Evolutionary conservation across 768 basidiomycete species (phyloP).

Genomic region (Boletus rubropictus): DNA sequence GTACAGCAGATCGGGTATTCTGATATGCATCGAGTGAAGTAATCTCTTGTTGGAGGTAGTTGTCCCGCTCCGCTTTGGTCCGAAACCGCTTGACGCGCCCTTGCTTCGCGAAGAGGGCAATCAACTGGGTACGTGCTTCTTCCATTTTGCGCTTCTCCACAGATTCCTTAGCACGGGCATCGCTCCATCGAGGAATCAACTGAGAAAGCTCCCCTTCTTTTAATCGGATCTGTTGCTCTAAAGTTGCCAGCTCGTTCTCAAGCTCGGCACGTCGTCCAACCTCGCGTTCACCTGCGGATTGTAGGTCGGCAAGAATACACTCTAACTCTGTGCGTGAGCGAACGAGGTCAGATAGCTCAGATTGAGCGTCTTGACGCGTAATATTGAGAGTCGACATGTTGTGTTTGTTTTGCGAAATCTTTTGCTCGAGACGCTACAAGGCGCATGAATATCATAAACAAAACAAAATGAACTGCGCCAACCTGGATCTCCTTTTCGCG

Average conservation of each 20-base stretch:
- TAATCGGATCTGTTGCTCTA: constrained; percentile 56
- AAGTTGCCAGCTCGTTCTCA: constrained; percentile 54
- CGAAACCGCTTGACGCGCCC: constrained; percentile 83
- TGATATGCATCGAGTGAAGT: constrained; percentile 59
- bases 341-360: constrained; percentile 83
- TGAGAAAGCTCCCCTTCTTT: constrained; percentile 60
- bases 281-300: constrained; percentile 55
- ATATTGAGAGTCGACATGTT: constrained; percentile 62
- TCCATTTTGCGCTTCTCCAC: constrained; percentile 66
- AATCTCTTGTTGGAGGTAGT: constrained; percentile 77
- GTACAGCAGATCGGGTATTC: constrained; percentile 46
- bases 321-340: constrained; percentile 81
- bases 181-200: constrained; percentile 67
- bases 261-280: constrained; percentile 59
- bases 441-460: background rate
- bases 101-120: constrained; percentile 82
- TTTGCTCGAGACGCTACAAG: constrained; percentile 65
- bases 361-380: constrained; percentile 68
- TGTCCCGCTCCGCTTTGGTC: constrained; percentile 78
- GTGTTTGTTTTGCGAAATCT: constrained; percentile 66
- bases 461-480: constrained; percentile 10
- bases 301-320: constrained; percentile 76
- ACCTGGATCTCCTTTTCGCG: constrained; percentile 86
- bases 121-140: constrained; percentile 62
- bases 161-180: constrained; percentile 43